Base-by-base conservation (phyloP, 1,139 yeast genomes). In the Arxiozyma bovina region DNA sequence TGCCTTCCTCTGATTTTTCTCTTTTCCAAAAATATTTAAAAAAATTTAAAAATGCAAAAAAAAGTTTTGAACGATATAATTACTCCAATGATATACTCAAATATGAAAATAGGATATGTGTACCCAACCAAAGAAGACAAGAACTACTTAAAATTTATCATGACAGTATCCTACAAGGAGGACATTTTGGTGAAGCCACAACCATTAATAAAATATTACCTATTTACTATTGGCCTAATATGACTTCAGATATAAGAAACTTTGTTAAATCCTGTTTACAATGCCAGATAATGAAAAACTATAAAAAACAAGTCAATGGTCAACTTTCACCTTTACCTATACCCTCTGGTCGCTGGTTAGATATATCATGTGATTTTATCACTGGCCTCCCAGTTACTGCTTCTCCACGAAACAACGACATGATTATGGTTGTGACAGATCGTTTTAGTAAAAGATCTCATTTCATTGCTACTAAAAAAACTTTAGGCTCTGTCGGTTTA, bases 361-460 rank as follows among this genome's bases (percentile, higher is more conserved):
- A 55, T 38, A 47, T 58, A 6, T 45, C 58, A 3, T 46, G 56
- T 9, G 58, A 56, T 46, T 58, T 58, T 22, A 23, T 48, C 4
- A 20, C 57, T n/a, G 60, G 60, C 48, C 55, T 57, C 6, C 18
- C 47, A 12, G 43, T 53, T 1, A 11, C 23, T 18, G 43, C 54
- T 1, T 18, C 23, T 18, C 17, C 18, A 11, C 38, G 23, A 4
- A 38, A 23, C 18, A n/a, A 55, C 12, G 52, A 57, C 30, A 54
- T 57, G 54, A 59, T 55, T 20, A 12, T 60, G 40, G 59, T 57
- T 5, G 58, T 59, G 18, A 58, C 54, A 1, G 58, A 60, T 40
- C 21, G 56, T 11, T 56, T 61, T 30, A 49, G 56, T 15, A 61
- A 61, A 50, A 45, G 58, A 12, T 53, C 60, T 1, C 60, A 59